Percentiles rank a stretch among this genome's conserved stretches.
These are phyloP conservation scores for Platanthera zijinensis DNA, from an alignment of 106 monocot species.

Conservation along the genomic window DNA sequence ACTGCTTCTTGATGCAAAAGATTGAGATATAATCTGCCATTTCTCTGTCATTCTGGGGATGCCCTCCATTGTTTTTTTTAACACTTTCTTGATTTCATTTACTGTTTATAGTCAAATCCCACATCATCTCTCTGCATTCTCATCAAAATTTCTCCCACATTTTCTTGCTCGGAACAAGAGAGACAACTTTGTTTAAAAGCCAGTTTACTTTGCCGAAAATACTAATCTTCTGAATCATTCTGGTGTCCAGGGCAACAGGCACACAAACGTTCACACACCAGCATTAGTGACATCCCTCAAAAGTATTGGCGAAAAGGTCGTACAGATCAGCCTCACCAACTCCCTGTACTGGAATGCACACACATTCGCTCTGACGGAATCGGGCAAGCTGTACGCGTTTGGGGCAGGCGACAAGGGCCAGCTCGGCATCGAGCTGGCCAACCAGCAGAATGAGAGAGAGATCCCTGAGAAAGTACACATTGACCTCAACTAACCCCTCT, in stretches of 20 bases:
- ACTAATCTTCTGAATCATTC: background rate
- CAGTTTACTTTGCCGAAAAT: background rate
- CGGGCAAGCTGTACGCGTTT: conserved; percentile 82
- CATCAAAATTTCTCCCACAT: background rate
- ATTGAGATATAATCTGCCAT: background rate
- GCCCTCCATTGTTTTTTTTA: background rate
- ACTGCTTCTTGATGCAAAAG: background rate
- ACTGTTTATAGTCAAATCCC: background rate
- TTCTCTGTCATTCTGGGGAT: background rate
- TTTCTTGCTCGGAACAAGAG: background rate
- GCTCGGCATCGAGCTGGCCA: conserved; percentile 69
- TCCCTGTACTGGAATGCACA: conserved; percentile 97
- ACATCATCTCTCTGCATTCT: background rate
- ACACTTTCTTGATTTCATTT: background rate
- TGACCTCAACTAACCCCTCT: conserved; percentile 50
- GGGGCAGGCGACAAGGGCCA: conserved; percentile 96
- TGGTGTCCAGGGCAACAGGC: conserved; percentile 56
- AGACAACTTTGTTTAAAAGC: background rate
- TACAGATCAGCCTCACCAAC: conserved; percentile 94
- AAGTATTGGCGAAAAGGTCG: conserved; percentile 60
- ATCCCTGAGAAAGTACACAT: conserved; percentile 67
- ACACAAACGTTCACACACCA: conserved; percentile 62
- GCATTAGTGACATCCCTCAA: conserved; percentile 78
- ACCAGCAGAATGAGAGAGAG: conserved; percentile 59
- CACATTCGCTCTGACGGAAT: conserved; percentile 90